Evolutionary conservation across 1,284 basidiomycete genomes (phyloP), one percentile per base, ranked within the genome.

Genomic region (Phylloporus sp.): DNA sequence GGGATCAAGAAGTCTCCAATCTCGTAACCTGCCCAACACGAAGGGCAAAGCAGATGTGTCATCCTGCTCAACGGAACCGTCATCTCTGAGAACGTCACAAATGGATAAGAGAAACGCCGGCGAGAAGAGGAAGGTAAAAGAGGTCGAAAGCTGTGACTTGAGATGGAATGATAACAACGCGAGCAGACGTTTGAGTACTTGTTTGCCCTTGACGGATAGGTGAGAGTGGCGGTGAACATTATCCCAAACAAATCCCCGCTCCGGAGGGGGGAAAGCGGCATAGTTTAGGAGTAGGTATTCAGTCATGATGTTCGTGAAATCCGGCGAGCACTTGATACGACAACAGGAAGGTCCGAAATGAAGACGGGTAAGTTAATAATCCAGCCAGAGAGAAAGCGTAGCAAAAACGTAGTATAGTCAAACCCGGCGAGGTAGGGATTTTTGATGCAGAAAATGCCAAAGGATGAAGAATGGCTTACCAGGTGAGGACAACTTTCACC

Each of bases 61-160:
- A 4, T 2, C 25, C 43, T 41, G 61, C 14, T 60, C 55, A 11
- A 6, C 35, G 19, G 64, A 39, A n/a, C 37, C 27, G 35, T 53
- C 53, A 3, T 41, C 23, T 29, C 62, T 72, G 47, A 76, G 63
- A 43, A n/a, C 39, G 5, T 68, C 60, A 52, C 77, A 75, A 19
- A 78, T 73, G n/a, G 77, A 67, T 53, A 73, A 72, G 53, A 78
- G 70, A 29, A 77, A 56, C 23, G 62, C n/a, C 19, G 75, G 67
- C 17, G 68, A 53, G 39, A 76, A 68, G 8, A 43, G 29, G 20
- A 64, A 43, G 17, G 17, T 3, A 12, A 19, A 39, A 12, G 68
- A 58, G 4, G 59, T 56, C 6, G 56, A 20, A 32, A 55, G 32
- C 29, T 63, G 63, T 5, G 66, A 60, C 5, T 63, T 41, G 60